Percentiles rank a stretch among this genome's conserved stretches.
phyloP scores from a whole-genome alignment of 2,329 filamentous ascomycete species.

The Juglanconis sp. region DNA sequence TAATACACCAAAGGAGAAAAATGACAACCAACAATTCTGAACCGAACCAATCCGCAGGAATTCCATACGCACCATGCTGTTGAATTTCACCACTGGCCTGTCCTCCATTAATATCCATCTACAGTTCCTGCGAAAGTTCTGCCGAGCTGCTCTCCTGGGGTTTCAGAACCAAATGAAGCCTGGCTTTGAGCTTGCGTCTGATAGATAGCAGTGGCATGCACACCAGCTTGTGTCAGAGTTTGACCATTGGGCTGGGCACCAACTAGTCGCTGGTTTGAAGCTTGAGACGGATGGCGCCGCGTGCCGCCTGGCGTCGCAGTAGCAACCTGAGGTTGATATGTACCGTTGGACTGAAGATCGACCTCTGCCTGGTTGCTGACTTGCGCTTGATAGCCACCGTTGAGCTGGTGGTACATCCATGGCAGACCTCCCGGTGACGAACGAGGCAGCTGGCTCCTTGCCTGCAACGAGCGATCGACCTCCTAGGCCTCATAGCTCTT shows the following conservation, averaged over 20 bases:
- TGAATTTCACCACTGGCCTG: neutral
- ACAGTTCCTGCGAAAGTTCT: too few relatives aligned
- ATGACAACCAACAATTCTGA: neutral
- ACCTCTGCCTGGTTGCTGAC: too few relatives aligned
- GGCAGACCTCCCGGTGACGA: neutral
- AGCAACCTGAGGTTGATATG: neutral
- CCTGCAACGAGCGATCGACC: neutral
- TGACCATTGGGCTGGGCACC: neutral
- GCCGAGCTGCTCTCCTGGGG: neutral
- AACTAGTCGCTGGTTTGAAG: neutral
- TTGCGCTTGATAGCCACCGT: neutral
- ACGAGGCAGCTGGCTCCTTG: neutral
- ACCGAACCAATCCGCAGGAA: neutral
- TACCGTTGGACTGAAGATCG: neutral
- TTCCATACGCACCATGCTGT: neutral
- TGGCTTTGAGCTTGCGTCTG: neutral
- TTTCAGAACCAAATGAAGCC: neutral
- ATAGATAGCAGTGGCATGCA: neutral
- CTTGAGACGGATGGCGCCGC: too few relatives aligned
- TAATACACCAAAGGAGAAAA: neutral
- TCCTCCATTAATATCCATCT: neutral
- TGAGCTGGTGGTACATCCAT: neutral
- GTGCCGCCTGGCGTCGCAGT: neutral
- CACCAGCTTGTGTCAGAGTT: neutral
- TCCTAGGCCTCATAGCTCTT: slow-evolving; percentile 56